A percentile compares a stretch with the other conserved stretches of the same genome.
phyloP scores from a whole-genome alignment of 1,284 basidiomycete genomes.

The Rhizoctonia solani region DNA sequence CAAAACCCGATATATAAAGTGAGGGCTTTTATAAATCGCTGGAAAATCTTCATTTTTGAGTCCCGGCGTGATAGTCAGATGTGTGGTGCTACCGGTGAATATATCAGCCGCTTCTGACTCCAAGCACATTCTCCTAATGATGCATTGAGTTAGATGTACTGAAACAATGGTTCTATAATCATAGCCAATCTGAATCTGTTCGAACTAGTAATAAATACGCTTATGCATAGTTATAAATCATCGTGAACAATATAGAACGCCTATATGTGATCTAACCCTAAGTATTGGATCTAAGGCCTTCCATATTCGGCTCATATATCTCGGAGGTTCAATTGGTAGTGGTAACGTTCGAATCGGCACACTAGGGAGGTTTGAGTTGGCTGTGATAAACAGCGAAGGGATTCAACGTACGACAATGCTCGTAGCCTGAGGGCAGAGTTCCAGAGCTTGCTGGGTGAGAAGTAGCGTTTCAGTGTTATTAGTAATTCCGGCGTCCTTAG shows the following conservation, averaged over 20 bases:
- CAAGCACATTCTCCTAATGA: no score
- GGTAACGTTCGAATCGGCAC: background rate
- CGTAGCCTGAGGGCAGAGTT: background rate
- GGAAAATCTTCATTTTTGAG: no score
- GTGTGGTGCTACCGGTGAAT: no score
- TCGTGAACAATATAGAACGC: background rate
- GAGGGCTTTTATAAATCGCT: no score
- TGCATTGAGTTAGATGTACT: no score
- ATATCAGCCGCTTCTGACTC: no score
- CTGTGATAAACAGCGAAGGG: background rate
- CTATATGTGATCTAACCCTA: background rate
- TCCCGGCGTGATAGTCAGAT: no score
- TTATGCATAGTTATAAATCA: background rate
- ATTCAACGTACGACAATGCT: background rate
- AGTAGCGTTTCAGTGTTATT: background rate
- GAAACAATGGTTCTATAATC: no score
- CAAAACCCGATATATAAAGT: no score
- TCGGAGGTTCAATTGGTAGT: background rate
- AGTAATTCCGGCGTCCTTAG: background rate
- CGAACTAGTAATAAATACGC: background rate
- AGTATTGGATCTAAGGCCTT: background rate
- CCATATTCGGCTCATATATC: background rate
- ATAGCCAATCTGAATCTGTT: no score
- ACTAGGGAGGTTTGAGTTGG: background rate
- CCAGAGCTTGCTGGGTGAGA: background rate